Evolutionary conservation across 2,329 filamentous ascomycete genomes (phyloP), one percentile per base, ranked within the genome.

Genomic region (Lojkania enalia): DNA sequence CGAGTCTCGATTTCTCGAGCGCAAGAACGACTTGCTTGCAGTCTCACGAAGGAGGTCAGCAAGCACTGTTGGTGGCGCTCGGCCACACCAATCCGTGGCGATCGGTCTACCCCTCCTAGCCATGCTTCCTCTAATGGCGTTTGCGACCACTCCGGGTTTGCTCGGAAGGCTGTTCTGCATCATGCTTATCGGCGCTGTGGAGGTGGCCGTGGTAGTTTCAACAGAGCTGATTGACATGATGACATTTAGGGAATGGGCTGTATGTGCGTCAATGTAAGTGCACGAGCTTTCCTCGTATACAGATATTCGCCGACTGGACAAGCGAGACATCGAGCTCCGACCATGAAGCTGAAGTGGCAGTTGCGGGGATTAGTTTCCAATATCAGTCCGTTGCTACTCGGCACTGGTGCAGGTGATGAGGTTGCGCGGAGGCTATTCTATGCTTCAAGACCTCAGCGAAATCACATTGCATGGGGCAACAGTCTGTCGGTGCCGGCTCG

Each of bases 1-100:
- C 6, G 86, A 90, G 64, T 75, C 77, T 2, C 73, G 73, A 3
- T 87, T 87, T 56, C 74, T 88, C 4, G 75, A 81, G 29, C 67
- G 71, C 3, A 62, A 70, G 11, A 69, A 77, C 4, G 84, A 86
- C 51, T 73, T 87, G 11, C 63, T 86, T 15, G 73, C 56, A 5
- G 38, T 68, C 36, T 35, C 67, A 48, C 45, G 54, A 13, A 58
- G 49, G 35, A 42, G 52, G 35, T 49, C 54, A 44, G 42, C 51
- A 39, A 55, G 44, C 41, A 48, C 21, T 32, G 48, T 40, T 48
- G 42, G 49, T 48, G 45, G 51, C 48, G 52, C 42, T 19, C 42
- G 45, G 19, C 46, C 50, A 5, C 49, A 55, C 20, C 57, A 64
- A 31, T 58, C 62, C 29, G 52, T 52, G 20, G 57, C 54, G 20